Evolutionary conservation across 1,139 yeast species (phyloP).

Genomic region (Candida glucosophila): DNA sequence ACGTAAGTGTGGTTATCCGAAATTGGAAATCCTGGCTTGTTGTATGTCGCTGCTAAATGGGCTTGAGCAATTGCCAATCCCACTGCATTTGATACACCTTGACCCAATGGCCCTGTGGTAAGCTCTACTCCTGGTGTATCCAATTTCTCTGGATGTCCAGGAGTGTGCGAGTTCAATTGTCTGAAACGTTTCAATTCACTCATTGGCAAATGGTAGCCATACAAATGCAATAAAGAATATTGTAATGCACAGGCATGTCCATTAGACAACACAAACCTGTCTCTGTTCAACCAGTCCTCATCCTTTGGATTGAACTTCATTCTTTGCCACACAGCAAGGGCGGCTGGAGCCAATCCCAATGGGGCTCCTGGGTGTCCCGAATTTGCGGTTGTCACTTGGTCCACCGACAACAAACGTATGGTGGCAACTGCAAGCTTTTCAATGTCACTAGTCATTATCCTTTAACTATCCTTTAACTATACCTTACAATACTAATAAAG

Average conservation of each 20-base stretch:
- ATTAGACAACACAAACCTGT: constrained; percentile 88
- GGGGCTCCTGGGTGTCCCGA: constrained; percentile 99
- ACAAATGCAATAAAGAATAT: constrained; percentile 78
- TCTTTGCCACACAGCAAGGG: constrained; percentile 65
- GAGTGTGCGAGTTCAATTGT: constrained; percentile 85
- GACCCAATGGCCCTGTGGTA: constrained; percentile 99
- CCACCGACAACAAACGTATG: constrained; percentile 85
- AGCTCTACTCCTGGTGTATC: constrained; percentile 90
- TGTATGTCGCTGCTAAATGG: constrained; percentile 87
- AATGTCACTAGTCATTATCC: constrained; percentile 29
- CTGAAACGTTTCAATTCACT: constrained; percentile 91
- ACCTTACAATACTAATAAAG: too few relatives aligned
- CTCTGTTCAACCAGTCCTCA: constrained; percentile 91
- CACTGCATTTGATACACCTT: constrained; percentile 94
- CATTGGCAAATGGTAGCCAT: constrained; percentile 72
- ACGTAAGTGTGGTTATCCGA: constrained; percentile 71
- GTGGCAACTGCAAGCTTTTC: constrained; percentile 79
- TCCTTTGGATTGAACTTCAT: constrained; percentile 86
- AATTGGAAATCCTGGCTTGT: constrained; percentile 71
- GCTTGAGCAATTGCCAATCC: constrained; percentile 95
- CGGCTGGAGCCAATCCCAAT: constrained; percentile 84
- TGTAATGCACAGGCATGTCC: constrained; percentile 96
- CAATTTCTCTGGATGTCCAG: constrained; percentile 88
- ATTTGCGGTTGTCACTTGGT: constrained; percentile 81
- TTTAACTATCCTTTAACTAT: too few relatives aligned